phyloP scores from a whole-genome alignment of 805 yeast species.

The Zygosaccharomyces pseudorouxii region DNA sequence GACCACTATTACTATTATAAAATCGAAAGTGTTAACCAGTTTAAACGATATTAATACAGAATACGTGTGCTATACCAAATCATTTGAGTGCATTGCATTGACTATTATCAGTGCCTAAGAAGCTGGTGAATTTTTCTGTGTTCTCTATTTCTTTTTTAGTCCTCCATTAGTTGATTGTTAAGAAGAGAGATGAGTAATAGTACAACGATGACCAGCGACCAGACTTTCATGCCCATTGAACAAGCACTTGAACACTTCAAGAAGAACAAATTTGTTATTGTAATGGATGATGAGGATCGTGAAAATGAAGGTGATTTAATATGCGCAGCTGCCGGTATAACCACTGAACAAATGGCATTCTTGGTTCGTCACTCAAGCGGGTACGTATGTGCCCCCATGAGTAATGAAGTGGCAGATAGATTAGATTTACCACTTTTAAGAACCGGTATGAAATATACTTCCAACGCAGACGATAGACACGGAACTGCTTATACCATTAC shows the following conservation, averaged over 20 bases:
- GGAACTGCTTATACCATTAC: constrained; percentile 97
- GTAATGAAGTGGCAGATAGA: constrained; percentile 70
- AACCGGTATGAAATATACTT: constrained; percentile 25
- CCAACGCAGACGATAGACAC: constrained; percentile 66
- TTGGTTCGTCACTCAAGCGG: constrained; percentile 85
- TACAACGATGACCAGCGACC: constrained; percentile 3
- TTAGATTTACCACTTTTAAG: constrained; percentile 76
- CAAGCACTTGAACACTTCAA: constrained; percentile 32
- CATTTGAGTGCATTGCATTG: not conserved
- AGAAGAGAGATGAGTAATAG: not conserved
- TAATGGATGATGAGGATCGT: constrained; percentile 94
- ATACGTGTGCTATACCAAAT: not conserved
- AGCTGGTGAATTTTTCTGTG: not conserved
- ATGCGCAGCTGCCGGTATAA: constrained; percentile 78
- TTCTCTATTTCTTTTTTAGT: not conserved
- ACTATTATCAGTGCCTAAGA: not conserved
- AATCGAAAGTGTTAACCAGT: not conserved
- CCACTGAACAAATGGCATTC: constrained; percentile 89
- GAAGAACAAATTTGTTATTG: constrained; percentile 63
- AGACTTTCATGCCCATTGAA: constrained; percentile 25
- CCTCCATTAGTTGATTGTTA: not conserved
- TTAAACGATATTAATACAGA: not conserved
- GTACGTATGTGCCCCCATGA: constrained; percentile 86
- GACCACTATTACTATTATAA: not conserved
- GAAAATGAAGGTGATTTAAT: constrained; percentile 98